These are phyloP conservation scores for Gryganskiella cystojenkinii DNA, from an alignment of 192 early-diverging fungal species.

Conservation along the genomic window DNA sequence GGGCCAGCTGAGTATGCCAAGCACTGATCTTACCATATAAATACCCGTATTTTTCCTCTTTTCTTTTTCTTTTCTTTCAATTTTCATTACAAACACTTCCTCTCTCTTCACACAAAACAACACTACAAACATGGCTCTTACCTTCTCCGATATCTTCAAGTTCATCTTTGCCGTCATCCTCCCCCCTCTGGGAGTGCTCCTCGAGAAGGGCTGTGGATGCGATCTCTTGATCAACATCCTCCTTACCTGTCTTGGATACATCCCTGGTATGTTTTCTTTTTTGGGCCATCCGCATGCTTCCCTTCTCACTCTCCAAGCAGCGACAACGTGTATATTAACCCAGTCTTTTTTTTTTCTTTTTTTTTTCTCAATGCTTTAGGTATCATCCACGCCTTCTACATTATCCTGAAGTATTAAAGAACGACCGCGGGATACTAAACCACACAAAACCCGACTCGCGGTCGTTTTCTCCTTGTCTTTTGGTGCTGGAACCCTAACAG, in stretches of 20 bases:
- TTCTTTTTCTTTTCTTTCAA: not conserved
- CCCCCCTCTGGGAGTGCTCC: constrained; percentile 60
- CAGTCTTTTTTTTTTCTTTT: not conserved
- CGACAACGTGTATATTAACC: not conserved
- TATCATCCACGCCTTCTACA: constrained; percentile 57
- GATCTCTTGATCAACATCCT: constrained; percentile 77
- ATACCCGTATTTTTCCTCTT: not conserved
- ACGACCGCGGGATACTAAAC: not conserved
- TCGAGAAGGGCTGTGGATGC: constrained; percentile 57
- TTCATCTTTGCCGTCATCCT: constrained; percentile 59
- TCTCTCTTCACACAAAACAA: not conserved
- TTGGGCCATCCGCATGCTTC: not conserved
- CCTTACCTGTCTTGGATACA: constrained; percentile 74
- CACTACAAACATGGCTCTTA: constrained; percentile 56
- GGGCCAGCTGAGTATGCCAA: constrained; percentile 7
- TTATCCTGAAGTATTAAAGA: constrained; percentile 50
- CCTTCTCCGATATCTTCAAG: constrained; percentile 64
- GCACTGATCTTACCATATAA: not conserved
- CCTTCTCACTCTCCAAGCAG: not conserved
- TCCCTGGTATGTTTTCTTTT: constrained; percentile 63
- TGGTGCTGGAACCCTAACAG: too few species aligned
- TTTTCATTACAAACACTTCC: not conserved
- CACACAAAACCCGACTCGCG: not conserved
- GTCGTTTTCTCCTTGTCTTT: too few species aligned
- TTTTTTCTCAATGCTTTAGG: constrained; percentile 12